Conservation (phyloP, 805 yeast genomes). For the Saturnispora bothae region DNA sequence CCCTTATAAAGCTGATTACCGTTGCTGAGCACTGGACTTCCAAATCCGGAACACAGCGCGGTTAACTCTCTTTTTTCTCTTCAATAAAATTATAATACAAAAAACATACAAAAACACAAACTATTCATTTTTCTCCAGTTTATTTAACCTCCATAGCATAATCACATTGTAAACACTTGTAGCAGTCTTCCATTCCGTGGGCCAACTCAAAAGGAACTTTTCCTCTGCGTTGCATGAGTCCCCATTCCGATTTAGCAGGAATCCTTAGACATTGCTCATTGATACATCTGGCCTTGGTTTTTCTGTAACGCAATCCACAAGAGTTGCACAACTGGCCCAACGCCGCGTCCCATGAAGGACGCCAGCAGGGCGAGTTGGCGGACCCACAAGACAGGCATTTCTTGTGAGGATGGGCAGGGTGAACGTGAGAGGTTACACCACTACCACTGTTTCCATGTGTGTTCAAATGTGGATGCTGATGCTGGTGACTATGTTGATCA, state of each 20-base stretch:
- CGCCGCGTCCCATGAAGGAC: conserved; percentile 88
- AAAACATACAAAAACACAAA: neutral
- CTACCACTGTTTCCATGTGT: too few relatives aligned
- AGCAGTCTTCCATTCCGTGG: conserved; percentile 14
- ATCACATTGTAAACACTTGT: conserved; percentile 50
- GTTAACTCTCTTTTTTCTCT: too few relatives aligned
- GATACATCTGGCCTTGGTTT: conserved; percentile 85
- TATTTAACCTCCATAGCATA: conserved; percentile 39
- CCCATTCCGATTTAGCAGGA: conserved; percentile 95
- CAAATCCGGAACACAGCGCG: neutral
- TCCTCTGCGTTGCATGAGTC: conserved; percentile 71
- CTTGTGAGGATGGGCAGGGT: conserved; percentile 24
- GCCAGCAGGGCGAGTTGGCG: conserved; percentile 93
- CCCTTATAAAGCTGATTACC: too few relatives aligned
- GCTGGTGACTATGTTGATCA: neutral
- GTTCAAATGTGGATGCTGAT: too few relatives aligned
- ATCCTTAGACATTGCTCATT: conserved; percentile 68
- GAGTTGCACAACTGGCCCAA: conserved; percentile 96
- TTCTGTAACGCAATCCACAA: conserved; percentile 89
- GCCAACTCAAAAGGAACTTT: conserved; percentile 23
- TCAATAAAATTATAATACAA: neutral
- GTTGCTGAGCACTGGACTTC: conserved; percentile 2
- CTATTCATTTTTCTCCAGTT: neutral
- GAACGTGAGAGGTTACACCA: neutral
- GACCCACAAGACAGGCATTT: conserved; percentile 86